A percentile compares a stretch with the other conserved stretches of the same genome.
phyloP scores from a whole-genome alignment of 192 early-diverging fungal species.

The Backusella tuberculispora region DNA sequence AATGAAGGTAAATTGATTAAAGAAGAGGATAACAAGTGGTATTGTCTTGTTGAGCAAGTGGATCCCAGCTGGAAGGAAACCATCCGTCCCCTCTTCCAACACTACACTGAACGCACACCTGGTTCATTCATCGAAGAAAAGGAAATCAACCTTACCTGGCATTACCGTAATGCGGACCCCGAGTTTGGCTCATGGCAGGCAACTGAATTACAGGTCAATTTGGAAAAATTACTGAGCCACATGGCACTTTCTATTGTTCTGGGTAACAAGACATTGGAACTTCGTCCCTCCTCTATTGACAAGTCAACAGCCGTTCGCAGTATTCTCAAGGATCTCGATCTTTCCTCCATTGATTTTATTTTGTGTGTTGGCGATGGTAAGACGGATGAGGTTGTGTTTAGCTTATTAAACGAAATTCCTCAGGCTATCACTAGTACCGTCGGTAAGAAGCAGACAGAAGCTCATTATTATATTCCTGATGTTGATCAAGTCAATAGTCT shows the following conservation, averaged over 20 bases:
- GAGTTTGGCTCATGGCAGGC: slow-evolving; percentile 99
- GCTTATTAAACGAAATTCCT: slow-evolving; percentile 59
- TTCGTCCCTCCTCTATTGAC: slow-evolving; percentile 91
- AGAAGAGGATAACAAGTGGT: slow-evolving; percentile 78
- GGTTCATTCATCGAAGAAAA: slow-evolving; percentile 99
- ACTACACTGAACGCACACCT: slow-evolving; percentile 97
- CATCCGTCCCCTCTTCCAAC: slow-evolving; percentile 93
- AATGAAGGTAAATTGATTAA: slow-evolving; percentile 56
- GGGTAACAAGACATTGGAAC: slow-evolving; percentile 96
- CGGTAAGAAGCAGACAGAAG: slow-evolving; percentile 96
- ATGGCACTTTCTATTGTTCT: slow-evolving; percentile 93
- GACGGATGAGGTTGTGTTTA: slow-evolving; percentile 96
- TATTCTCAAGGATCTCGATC: slow-evolving; percentile 79
- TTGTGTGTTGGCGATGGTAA: slow-evolving; percentile 94
- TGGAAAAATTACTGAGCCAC: slow-evolving; percentile 94
- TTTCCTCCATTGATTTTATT: slow-evolving; percentile 64
- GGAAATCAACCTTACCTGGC: slow-evolving; percentile 98
- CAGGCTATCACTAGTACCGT: slow-evolving; percentile 87
- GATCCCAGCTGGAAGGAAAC: slow-evolving; percentile 93
- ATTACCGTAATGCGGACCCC: slow-evolving; percentile 93
- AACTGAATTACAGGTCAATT: slow-evolving; percentile 94
- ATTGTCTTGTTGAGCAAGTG: slow-evolving; percentile 83
- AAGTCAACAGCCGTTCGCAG: slow-evolving; percentile 88
- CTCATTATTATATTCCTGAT: slow-evolving; percentile 65
- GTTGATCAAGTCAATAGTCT: slow-evolving; percentile 30